Evolutionary conservation across 2,329 filamentous ascomycete species (phyloP).

Genomic region (Nemania diffusa): DNA sequence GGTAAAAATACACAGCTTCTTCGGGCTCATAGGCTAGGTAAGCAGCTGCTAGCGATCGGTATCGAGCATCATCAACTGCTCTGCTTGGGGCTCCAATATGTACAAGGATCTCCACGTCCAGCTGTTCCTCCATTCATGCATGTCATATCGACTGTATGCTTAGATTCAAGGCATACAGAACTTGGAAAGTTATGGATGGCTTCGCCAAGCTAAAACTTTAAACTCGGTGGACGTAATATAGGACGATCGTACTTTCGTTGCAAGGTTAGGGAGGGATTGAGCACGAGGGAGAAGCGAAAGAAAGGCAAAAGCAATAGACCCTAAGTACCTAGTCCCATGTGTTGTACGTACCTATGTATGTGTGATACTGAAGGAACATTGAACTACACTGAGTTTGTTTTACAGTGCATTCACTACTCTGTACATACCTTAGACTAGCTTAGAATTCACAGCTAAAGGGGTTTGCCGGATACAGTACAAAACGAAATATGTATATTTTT

Average conservation of each 20-base stretch:
- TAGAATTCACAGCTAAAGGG: too few species aligned
- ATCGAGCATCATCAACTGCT: constrained; percentile 59
- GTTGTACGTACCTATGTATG: too few species aligned
- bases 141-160: constrained; percentile 28
- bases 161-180: constrained; percentile 1
- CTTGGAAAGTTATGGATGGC: neutral
- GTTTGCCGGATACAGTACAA: too few species aligned
- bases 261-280: neutral
- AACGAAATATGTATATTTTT: too few species aligned
- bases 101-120: constrained; percentile 63
- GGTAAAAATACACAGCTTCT: neutral
- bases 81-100: constrained; percentile 64
- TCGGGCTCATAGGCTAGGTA: constrained; percentile 59
- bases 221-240: neutral
- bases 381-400: too few species aligned
- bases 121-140: constrained; percentile 44
- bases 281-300: neutral
- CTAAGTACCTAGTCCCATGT: too few species aligned
- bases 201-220: neutral
- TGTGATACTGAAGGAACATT: too few species aligned
- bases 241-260: neutral
- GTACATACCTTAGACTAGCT: too few species aligned
- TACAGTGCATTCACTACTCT: too few species aligned
- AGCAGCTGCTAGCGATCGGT: constrained; percentile 61
- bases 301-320: too few species aligned